Evolutionary conservation across 345 rosid species (phyloP), one percentile per base, ranked within the genome.

Genomic region (Gossypioides kirkii): DNA sequence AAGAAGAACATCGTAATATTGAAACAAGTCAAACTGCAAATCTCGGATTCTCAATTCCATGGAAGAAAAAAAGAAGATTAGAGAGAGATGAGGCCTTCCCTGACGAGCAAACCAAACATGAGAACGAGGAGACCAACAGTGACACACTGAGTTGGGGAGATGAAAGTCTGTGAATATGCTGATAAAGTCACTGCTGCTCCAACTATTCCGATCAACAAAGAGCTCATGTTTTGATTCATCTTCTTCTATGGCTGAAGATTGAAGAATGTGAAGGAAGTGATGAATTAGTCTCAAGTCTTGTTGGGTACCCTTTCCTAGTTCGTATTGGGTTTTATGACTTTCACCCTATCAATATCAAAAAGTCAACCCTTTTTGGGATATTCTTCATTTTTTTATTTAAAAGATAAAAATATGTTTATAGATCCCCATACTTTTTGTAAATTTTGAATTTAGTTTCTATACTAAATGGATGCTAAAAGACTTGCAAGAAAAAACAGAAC

Each of bases 171-270:
- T 41, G 92, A 87, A 73, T 91, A 93, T 9, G 97, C 95, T 58
- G 88, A 84, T 32, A 91, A 75, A 70, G 98, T 93, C 80, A 93
- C 82, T 10, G 77, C 77, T 56, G 92, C 98, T 3, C 98, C 97
- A 2, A 84, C 82, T 61, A 88, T 45, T 74, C 97, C 98, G 18
- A 93, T 91, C 77, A 83, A 55, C 11, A 89, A 77, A 62, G 88
- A 82, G 26, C 70, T 84, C 82, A 75, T n/a, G 78, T 87, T 89
- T 73, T 73, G 83, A 54, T 82, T 82, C 87, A 86, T 88, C 32
- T 43, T 60, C 6, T 42, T 43, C 25, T 62, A 0, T 38, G 8
- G 49, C 25, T 41, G 25, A 62, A 62, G 49, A 18, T 3, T 6
- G 52, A 20, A 64, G 28, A 41, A 63, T 63, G 25, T 41, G 49